A percentile compares a stretch with the other conserved stretches of the same genome.
Evolutionary conservation across 1,139 yeast species (phyloP).

Genomic region (Casaregolazyma suthepensis): DNA sequence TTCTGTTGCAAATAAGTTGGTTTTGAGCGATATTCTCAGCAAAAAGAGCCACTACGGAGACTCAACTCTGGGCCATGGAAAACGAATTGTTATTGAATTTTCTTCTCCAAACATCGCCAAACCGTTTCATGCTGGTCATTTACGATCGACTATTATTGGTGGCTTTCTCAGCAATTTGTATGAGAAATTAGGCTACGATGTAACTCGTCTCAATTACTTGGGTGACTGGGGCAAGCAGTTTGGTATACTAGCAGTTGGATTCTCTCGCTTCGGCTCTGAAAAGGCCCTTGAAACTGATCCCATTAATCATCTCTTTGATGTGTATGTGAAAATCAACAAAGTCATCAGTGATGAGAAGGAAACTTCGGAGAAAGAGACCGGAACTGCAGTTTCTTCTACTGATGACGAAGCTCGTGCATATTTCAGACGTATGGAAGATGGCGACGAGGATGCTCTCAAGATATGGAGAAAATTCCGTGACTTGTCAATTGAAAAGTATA

Average conservation of each 20-base stretch:
- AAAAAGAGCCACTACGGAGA: conserved; percentile 61
- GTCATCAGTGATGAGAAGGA: conserved; percentile 76
- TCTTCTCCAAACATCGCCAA: conserved; percentile 98
- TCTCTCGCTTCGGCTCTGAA: conserved; percentile 75
- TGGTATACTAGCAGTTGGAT: conserved; percentile 93
- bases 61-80: conserved; percentile 66
- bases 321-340: conserved; percentile 80
- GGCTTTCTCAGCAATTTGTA: conserved; percentile 91
- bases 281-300: conserved; percentile 71
- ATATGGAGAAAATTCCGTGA: conserved; percentile 90
- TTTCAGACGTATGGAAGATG: conserved; percentile 90
- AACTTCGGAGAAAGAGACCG: conserved; percentile 39
- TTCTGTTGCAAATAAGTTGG: conserved; percentile 56
- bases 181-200: conserved; percentile 87
- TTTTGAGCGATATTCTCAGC: conserved; percentile 63
- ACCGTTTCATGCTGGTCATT: conserved; percentile 99
- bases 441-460: conserved; percentile 71
- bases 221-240: conserved; percentile 99
- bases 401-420: conserved; percentile 83
- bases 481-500: conserved; percentile 77
- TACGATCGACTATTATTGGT: conserved; percentile 96
- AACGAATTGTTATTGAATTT: conserved; percentile 77
- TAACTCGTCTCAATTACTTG: conserved; percentile 81
- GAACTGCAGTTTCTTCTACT: conserved; percentile 37
- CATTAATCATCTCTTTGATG: conserved; percentile 89